Base-by-base conservation (phyloP, 1,284 basidiomycete genomes). In the Apiotrichum veenhuisii region DNA sequence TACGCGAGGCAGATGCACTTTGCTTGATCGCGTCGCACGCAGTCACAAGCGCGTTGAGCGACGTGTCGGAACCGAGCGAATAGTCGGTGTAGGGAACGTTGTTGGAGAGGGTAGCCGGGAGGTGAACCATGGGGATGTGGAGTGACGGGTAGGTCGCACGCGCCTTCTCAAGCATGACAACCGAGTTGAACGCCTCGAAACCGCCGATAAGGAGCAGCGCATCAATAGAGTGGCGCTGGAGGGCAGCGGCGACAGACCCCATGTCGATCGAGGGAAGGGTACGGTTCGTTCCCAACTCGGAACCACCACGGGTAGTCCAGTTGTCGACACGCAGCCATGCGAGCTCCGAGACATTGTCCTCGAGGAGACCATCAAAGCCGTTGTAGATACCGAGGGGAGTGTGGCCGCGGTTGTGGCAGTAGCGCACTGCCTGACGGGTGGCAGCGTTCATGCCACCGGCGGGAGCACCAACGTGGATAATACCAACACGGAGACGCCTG, bases 391-490 rank as follows among this genome's bases (percentile, higher is more conserved):
- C 91, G 30, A 97, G 81, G 17, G 94, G 88, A 22, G 84, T 88
- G 76, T 98, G 95, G 0, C 96, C 95, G 69, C 91, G 88, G 59
- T 86, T 85, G 62, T 95, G 80, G 73, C 93, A 98, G 80, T 91
- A 97, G 18, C 95, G 88, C 9, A 91, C 92, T 1, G 91, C 92
- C 34, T 94, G 87, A 45, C 95, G 87, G 0, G 93, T 97, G 0
- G 95, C 95, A 1, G 94, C 94, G 73, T 98, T 98, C 91, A 98
- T 98, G 14, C 96, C 95, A 55, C 95, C 94, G 4, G 95, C 94
- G 3, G 96, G 95, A 1, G 96, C 96, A 59, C 95, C 95, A 69
- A 95, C 87, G 70, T 97, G 92, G 78, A 97, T 87, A 70, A 98
- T 91, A 36, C 86, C 94, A 59, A 98, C 81, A 23, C 89, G 84